A percentile compares a stretch with the other conserved stretches of the same genome.
Evolutionary conservation across 2,329 filamentous ascomycete species (phyloP).

Genomic region (Botrytis elliptica): DNA sequence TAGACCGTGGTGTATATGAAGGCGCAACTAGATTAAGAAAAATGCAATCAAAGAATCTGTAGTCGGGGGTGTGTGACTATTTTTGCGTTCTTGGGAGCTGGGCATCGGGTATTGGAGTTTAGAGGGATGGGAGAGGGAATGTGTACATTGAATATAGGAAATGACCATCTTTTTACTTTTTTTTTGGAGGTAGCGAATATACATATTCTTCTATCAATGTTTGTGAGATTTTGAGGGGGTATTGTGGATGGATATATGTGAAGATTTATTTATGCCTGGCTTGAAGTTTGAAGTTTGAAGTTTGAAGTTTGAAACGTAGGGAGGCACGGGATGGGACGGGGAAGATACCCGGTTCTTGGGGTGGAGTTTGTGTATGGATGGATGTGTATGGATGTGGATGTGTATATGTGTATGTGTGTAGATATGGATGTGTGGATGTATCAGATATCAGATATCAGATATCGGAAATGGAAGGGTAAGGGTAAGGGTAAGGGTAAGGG

Average conservation of each 20-base stretch:
- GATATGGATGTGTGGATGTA: neutral
- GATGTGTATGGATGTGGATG: neutral
- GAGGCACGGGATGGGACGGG: neutral
- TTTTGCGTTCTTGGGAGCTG: neutral
- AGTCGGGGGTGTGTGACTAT: conserved; percentile 25
- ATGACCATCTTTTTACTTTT: neutral
- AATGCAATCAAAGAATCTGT: conserved; percentile 66
- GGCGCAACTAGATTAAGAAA: conserved; percentile 84
- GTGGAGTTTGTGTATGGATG: neutral
- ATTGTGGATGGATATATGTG: neutral
- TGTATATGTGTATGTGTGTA: neutral
- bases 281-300: neutral
- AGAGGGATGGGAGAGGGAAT: conserved; percentile 21
- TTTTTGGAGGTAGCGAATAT: neutral
- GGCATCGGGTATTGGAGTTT: conserved; percentile 27
- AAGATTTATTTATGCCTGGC: neutral
- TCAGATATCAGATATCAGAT: neutral
- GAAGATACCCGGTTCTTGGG: neutral
- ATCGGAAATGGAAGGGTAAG: no score
- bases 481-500: no score
- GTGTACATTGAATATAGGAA: conserved; percentile 26
- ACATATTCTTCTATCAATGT: neutral
- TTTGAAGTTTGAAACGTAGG: neutral
- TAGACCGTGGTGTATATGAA: conserved; percentile 91
- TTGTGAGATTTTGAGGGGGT: neutral